Conservation (phyloP, 2,329 filamentous ascomycete genomes). For the Graphium sp. region DNA sequence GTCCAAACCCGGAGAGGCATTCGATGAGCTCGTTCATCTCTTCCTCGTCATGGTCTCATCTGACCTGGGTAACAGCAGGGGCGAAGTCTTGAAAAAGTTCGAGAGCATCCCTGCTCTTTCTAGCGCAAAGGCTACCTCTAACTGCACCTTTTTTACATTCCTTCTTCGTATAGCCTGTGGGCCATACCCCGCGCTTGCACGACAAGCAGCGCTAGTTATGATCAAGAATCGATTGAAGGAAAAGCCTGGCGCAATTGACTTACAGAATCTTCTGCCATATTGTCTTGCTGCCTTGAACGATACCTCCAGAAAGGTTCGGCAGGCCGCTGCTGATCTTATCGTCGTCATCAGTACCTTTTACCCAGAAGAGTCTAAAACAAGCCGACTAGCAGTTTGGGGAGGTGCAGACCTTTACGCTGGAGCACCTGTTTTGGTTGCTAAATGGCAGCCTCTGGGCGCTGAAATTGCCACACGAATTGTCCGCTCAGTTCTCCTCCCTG, state of each 20-base stretch:
- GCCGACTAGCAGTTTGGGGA: constrained; percentile 35
- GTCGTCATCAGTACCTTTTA: constrained; percentile 35
- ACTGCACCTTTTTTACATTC: constrained; percentile 58
- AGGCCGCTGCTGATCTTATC: constrained; percentile 54
- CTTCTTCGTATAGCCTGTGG: constrained; percentile 61
- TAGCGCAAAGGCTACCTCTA: constrained; percentile 33
- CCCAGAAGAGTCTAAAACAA: constrained; percentile 15
- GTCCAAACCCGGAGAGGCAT: constrained; percentile 30
- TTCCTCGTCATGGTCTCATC: constrained; percentile 37
- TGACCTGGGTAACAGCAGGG: constrained; percentile 17
- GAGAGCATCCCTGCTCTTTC: constrained; percentile 37
- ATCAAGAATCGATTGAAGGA: constrained; percentile 39
- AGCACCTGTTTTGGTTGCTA: no score
- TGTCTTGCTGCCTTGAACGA: constrained; percentile 60
- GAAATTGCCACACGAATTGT: constrained; percentile 45
- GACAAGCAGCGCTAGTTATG: constrained; percentile 51
- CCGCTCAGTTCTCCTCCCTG: constrained; percentile 50
- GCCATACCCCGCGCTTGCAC: constrained; percentile 49
- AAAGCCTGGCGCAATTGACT: constrained; percentile 37
- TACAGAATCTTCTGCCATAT: constrained; percentile 75
- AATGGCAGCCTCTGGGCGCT: constrained; percentile 38
- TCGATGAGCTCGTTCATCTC: constrained; percentile 39
- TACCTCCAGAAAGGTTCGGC: constrained; percentile 57
- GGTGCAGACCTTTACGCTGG: constrained; percentile 48
- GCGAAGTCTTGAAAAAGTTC: constrained; percentile 29